These are phyloP conservation scores for Halenospora varia DNA, from an alignment of 495 filamentous ascomycete genomes.

Conservation along the genomic window DNA sequence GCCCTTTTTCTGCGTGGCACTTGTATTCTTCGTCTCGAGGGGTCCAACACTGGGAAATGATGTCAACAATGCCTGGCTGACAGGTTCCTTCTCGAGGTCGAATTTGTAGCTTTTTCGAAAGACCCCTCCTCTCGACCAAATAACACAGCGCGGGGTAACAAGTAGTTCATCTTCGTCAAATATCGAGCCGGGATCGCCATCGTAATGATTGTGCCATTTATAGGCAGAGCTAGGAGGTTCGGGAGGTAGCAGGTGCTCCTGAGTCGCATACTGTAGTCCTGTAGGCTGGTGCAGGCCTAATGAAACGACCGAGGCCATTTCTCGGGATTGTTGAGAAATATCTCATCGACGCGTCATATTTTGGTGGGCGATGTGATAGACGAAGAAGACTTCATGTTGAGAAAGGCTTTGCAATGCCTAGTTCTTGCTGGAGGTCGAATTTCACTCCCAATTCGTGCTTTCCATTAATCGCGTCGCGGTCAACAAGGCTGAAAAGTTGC, in stretches of 20 bases:
- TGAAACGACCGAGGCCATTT: conserved; percentile 84
- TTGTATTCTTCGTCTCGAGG: conserved; percentile 21
- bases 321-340: not conserved
- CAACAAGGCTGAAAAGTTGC: not conserved
- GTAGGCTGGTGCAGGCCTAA: conserved; percentile 84
- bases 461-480: not conserved
- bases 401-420: not conserved
- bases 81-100: conserved; percentile 77
- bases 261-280: conserved; percentile 75
- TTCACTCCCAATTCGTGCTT: too few relatives aligned
- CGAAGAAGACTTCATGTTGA: not conserved
- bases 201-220: conserved; percentile 59
- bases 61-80: conserved; percentile 80
- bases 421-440: not conserved
- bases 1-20: conserved; percentile 6
- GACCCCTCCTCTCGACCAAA: conserved; percentile 86
- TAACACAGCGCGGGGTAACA: conserved; percentile 73
- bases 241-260: conserved; percentile 70
- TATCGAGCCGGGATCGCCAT: conserved; percentile 33
- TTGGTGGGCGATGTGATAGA: not conserved
- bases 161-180: conserved; percentile 72
- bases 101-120: conserved; percentile 86
- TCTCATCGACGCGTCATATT: conserved; percentile 18
- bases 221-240: conserved; percentile 66
- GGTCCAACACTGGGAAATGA: conserved; percentile 62